Percentiles rank a stretch among this genome's conserved stretches.
phyloP scores from a whole-genome alignment of 345 rosid genomes.

The Sisymbrium altissimum region DNA sequence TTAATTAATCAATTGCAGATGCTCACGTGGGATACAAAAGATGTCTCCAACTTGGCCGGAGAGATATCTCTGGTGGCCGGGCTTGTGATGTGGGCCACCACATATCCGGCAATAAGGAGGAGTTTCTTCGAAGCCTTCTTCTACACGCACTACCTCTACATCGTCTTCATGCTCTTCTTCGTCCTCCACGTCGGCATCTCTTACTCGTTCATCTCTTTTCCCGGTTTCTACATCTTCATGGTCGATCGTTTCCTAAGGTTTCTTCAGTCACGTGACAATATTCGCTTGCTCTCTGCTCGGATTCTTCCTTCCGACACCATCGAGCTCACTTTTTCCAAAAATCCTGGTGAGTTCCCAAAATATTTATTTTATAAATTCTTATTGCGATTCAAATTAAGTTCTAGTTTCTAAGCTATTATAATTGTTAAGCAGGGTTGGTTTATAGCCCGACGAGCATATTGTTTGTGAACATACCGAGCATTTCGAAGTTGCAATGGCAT shows the following conservation, averaged over 20 bases:
- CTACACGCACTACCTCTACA: conserved; percentile 72
- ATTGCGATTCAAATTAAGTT: not conserved
- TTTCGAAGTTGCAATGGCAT: conserved; percentile 91
- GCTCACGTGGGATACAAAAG: conserved; percentile 43
- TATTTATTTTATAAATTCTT: not conserved
- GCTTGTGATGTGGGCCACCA: conserved; percentile 62
- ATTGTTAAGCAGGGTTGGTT: conserved; percentile 42
- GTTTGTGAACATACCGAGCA: conserved; percentile 68
- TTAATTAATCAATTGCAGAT: conserved; percentile 35
- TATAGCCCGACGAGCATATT: conserved; percentile 69
- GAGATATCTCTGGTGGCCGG: conserved; percentile 62
- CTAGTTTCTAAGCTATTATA: not conserved
- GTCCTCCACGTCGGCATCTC: conserved; percentile 58
- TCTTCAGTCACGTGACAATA: conserved; percentile 57
- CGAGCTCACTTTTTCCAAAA: conserved; percentile 72
- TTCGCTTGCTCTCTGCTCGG: conserved; percentile 59
- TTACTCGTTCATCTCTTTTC: conserved; percentile 53
- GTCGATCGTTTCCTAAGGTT: conserved; percentile 72
- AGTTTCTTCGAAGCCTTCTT: conserved; percentile 76
- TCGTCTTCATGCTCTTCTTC: conserved; percentile 61
- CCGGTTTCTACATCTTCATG: conserved; percentile 77
- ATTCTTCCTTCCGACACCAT: conserved; percentile 55
- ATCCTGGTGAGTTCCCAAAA: conserved; percentile 37
- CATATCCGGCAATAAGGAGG: conserved; percentile 51
- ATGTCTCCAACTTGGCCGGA: conserved; percentile 60